phyloP scores from a whole-genome alignment of 1,284 basidiomycete genomes.

The Cutaneotrichosporon sp. region DNA sequence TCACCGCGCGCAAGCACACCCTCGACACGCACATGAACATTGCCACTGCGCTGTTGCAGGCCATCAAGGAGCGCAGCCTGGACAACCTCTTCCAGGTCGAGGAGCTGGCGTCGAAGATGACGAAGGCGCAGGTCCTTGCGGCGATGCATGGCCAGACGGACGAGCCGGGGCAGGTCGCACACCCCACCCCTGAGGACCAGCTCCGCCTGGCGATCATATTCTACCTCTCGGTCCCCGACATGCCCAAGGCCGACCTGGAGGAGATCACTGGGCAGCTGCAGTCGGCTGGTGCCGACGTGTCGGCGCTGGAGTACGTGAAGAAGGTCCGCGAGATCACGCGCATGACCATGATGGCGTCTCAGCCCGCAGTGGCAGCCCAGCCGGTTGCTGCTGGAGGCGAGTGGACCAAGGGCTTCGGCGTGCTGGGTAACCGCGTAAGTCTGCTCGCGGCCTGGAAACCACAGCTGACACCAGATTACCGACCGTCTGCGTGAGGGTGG shows the following conservation, averaged over 20 bases:
- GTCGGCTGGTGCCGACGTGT: slow-evolving; percentile 73
- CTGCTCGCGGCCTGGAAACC: slow-evolving; percentile 1
- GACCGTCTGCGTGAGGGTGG: slow-evolving; percentile 93
- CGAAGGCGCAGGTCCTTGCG: slow-evolving; percentile 77
- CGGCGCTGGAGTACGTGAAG: slow-evolving; percentile 90
- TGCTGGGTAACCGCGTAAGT: slow-evolving; percentile 81
- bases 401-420: slow-evolving; percentile 80
- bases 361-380: slow-evolving; percentile 63
- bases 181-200: slow-evolving; percentile 74
- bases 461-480: slow-evolving; percentile 60
- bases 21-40: slow-evolving; percentile 99
- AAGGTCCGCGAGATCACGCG: slow-evolving; percentile 86
- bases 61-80: slow-evolving; percentile 92
- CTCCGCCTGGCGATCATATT: slow-evolving; percentile 91
- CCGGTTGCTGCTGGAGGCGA: slow-evolving; percentile 57
- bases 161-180: slow-evolving; percentile 61
- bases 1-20: slow-evolving; percentile 93
- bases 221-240: slow-evolving; percentile 82
- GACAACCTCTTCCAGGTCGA: slow-evolving; percentile 97
- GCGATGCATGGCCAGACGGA: slow-evolving; percentile 60
- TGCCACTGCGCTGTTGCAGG: slow-evolving; percentile 89
- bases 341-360: slow-evolving; percentile 81
- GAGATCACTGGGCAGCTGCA: slow-evolving; percentile 87
- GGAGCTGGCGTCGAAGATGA: slow-evolving; percentile 85
- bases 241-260: slow-evolving; percentile 80